These are phyloP conservation scores for Phtheirospermum japonicum DNA, from an alignment of 257 asterid genomes.

Conservation along the genomic window DNA sequence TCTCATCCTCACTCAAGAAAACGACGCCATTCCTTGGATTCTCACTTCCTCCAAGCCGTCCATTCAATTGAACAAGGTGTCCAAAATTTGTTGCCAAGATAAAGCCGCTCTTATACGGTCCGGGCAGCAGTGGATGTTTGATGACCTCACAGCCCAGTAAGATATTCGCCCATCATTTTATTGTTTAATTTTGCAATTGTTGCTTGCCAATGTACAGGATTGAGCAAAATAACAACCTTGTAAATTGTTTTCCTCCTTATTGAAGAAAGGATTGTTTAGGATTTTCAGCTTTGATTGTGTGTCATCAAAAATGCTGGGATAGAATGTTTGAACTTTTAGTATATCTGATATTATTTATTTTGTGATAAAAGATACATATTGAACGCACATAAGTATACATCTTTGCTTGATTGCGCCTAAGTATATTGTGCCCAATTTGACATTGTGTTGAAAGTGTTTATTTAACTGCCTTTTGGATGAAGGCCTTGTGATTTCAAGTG, in stretches of 20 bases:
- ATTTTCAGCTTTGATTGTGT: background rate
- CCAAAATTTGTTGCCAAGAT: constrained; percentile 55
- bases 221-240: no score
- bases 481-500: background rate
- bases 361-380: background rate
- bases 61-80: constrained; percentile 27
- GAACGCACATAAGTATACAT: background rate
- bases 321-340: background rate
- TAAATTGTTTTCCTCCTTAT: no score
- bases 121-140: constrained; percentile 88
- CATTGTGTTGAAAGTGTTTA: background rate
- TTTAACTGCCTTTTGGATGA: background rate
- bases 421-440: background rate
- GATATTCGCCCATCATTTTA: no score
- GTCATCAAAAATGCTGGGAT: constrained; percentile 1
- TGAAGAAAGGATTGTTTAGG: constrained; percentile 10
- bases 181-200: background rate
- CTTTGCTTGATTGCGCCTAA: constrained; percentile 11
- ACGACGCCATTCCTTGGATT: constrained; percentile 65
- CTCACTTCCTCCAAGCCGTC: constrained; percentile 42
- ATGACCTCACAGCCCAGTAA: constrained; percentile 71
- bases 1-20: constrained; percentile 36
- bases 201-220: no score
- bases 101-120: constrained; percentile 48
- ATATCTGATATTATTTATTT: background rate